Percentiles rank a stretch among this genome's conserved stretches.
These are phyloP conservation scores for Glycine latifolia DNA, from an alignment of 306 rosid species.

Conservation along the genomic window DNA sequence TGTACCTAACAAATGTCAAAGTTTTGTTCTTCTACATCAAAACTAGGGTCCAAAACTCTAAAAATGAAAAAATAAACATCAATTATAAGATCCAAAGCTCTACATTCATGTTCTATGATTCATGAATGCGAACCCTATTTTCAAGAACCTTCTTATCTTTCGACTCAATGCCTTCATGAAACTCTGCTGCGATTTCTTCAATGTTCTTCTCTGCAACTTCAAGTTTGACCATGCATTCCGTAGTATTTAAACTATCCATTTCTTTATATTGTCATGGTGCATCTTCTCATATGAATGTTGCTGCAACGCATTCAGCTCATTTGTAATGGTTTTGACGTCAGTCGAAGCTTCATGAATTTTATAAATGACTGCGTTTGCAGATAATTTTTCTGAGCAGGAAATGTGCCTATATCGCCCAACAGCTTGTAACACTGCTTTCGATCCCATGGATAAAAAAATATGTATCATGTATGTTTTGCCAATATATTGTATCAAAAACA, in stretches of 20 bases:
- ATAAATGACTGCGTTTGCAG: slow-evolving; percentile 60
- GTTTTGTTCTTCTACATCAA: background rate
- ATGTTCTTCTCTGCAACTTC: slow-evolving; percentile 67
- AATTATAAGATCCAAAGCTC: background rate
- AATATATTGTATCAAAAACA: background rate
- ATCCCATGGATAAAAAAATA: too few species aligned
- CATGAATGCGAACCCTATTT: background rate
- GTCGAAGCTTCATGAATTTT: slow-evolving; percentile 65
- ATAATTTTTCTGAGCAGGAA: slow-evolving; percentile 60
- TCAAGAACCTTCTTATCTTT: slow-evolving; percentile 61
- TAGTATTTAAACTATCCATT: slow-evolving; percentile 55
- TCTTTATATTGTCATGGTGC: slow-evolving; percentile 61
- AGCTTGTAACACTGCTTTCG: too few species aligned
- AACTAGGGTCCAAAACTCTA: background rate
- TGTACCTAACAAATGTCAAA: background rate
- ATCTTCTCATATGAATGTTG: slow-evolving; percentile 67
- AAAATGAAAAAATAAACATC: background rate
- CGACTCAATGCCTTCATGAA: slow-evolving; percentile 52
- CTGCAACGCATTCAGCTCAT: slow-evolving; percentile 65
- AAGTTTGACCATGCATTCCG: slow-evolving; percentile 63
- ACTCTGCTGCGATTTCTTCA: slow-evolving; percentile 59
- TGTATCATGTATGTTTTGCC: background rate
- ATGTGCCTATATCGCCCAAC: slow-evolving; percentile 52
- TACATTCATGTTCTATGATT: background rate
- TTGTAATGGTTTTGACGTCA: slow-evolving; percentile 59